These are phyloP conservation scores for Argentina anserina DNA, from an alignment of 306 rosid species.

Conservation along the genomic window DNA sequence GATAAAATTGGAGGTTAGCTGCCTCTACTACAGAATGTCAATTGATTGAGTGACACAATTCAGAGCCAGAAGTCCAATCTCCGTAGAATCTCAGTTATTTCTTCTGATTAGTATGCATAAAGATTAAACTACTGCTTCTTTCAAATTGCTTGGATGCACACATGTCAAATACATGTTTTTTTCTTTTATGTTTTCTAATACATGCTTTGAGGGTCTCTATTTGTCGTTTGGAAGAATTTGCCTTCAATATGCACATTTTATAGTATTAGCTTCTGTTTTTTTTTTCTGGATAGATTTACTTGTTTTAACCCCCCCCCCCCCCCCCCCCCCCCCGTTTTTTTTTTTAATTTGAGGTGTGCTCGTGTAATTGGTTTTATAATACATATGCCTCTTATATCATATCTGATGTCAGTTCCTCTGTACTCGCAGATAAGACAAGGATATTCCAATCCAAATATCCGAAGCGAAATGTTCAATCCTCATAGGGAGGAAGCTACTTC, in stretches of 20 bases:
- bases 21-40: neutral
- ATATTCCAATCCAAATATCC: slow-evolving; percentile 39
- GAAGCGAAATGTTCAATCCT: slow-evolving; percentile 43
- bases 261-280: neutral
- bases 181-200: neutral
- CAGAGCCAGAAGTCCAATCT: neutral
- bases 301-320: too few relatives aligned
- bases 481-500: slow-evolving; percentile 50
- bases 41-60: neutral
- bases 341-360: neutral
- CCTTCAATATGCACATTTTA: neutral
- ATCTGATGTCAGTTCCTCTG: slow-evolving; percentile 12
- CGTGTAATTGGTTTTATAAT: neutral
- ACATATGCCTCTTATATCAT: neutral
- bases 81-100: neutral
- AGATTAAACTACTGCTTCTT: neutral
- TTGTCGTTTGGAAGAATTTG: neutral
- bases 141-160: neutral
- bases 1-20: neutral
- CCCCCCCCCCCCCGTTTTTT: too few relatives aligned
- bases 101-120: neutral
- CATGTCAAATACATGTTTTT: neutral
- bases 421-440: slow-evolving; percentile 49
- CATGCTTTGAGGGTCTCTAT: neutral
- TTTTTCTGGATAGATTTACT: neutral